Percentiles rank a stretch among this genome's conserved stretches.
Evolutionary conservation across 768 basidiomycete genomes (phyloP).

Genomic region (Basidioascus undulatus): DNA sequence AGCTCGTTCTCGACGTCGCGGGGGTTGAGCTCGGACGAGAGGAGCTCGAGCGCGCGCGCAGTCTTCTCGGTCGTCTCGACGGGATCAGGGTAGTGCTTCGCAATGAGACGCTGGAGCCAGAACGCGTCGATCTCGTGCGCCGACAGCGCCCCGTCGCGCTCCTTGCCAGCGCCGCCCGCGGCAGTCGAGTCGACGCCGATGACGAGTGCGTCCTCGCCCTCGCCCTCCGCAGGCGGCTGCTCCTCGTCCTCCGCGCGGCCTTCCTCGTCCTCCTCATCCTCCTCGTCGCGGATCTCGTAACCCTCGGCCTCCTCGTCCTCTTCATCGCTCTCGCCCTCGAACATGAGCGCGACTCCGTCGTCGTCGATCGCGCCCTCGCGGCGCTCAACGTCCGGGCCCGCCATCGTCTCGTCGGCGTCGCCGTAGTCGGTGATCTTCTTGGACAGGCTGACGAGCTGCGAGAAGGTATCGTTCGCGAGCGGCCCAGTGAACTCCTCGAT

Average conservation of each 20-base stretch:
- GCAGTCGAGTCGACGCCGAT: conserved; percentile 15
- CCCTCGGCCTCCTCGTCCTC: conserved; percentile 57
- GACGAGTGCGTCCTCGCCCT: conserved; percentile 17
- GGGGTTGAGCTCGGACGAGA: conserved; percentile 60
- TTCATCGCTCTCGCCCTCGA: conserved; percentile 52
- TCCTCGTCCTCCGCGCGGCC: conserved; percentile 15
- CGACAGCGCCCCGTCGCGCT: conserved; percentile 43
- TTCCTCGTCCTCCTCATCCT: conserved; percentile 28
- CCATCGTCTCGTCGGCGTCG: conserved; percentile 44
- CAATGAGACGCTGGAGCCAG: conserved; percentile 92
- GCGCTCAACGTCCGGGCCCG: conserved; percentile 46
- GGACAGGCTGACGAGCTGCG: conserved; percentile 53
- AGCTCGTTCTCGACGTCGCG: conserved; percentile 89
- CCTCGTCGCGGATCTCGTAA: conserved; percentile 60
- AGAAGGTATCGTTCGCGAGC: conserved; percentile 47
- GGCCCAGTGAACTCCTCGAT: conserved; percentile 53
- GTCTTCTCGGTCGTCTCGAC: conserved; percentile 86
- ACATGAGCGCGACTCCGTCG: conserved; percentile 93
- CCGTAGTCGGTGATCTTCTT: conserved; percentile 95
- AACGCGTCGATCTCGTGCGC: conserved; percentile 86
- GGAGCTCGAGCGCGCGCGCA: conserved; percentile 51
- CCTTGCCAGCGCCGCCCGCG: conserved; percentile 13
- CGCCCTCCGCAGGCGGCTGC: conserved; percentile 19
- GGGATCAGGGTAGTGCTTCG: conserved; percentile 76
- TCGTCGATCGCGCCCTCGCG: conserved; percentile 82